phyloP scores from a whole-genome alignment of 306 rosid species.

The Phaseolus lunatus region DNA sequence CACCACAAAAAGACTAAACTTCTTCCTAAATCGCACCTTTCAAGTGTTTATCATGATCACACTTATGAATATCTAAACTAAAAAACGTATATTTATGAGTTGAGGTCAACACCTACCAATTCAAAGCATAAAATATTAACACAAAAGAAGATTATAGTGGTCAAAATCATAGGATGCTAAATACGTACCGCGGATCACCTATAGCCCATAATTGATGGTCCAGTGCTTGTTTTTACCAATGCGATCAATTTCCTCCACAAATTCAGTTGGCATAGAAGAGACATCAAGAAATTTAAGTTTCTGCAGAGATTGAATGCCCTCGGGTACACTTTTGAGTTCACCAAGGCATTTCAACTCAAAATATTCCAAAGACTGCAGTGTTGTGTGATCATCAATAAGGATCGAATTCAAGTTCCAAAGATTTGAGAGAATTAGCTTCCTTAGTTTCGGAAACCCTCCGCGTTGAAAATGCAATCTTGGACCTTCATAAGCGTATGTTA shows the following conservation, averaged over 20 bases:
- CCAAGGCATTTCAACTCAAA: rapidly evolving
- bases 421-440: not conserved
- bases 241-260: not conserved
- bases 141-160: too few relatives aligned
- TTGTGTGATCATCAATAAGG: not conserved
- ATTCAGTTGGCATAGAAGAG: not conserved
- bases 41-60: too few relatives aligned
- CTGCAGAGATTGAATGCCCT: not conserved
- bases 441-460: constrained; percentile 5
- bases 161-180: too few relatives aligned
- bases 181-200: too few relatives aligned
- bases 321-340: not conserved
- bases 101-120: too few relatives aligned
- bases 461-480: not conserved
- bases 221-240: not conserved
- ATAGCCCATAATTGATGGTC: not conserved
- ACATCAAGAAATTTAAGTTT: not conserved
- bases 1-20: too few relatives aligned
- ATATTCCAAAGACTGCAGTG: not conserved
- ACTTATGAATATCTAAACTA: too few relatives aligned
- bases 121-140: too few relatives aligned
- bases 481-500: not conserved
- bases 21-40: too few relatives aligned
- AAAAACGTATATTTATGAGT: too few relatives aligned
- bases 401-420: not conserved